Conservation (phyloP, 2,329 filamentous ascomycete species). For the Hymenoscyphus albidus region DNA sequence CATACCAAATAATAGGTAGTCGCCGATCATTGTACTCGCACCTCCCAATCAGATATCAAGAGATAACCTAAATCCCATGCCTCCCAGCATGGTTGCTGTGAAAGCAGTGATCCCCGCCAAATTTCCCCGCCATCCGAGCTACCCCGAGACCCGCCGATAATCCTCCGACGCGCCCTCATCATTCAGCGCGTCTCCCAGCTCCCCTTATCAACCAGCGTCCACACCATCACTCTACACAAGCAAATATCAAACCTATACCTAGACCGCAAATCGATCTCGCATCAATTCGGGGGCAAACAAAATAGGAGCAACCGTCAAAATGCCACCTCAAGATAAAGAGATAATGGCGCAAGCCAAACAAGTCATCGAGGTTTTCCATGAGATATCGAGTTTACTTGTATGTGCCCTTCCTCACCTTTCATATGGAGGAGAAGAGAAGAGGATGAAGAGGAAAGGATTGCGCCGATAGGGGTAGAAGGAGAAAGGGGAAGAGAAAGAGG, state of each 20-base stretch:
- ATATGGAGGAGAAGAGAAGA: not conserved
- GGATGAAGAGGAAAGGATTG: not conserved
- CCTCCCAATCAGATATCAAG: no score
- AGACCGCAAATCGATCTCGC: not conserved
- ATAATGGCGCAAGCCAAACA: constrained; percentile 72
- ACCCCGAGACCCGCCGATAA: not conserved
- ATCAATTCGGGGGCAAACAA: not conserved
- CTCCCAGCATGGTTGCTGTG: no score
- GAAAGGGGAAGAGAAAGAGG: not conserved
- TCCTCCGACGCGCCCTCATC: not conserved
- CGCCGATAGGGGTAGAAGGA: no score
- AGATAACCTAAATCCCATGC: no score
- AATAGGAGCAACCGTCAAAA: not conserved
- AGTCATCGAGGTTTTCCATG: constrained; percentile 76
- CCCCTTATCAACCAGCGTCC: not conserved
- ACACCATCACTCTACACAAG: no score
- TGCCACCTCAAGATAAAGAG: constrained; percentile 49
- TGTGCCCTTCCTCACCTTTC: constrained; percentile 26
- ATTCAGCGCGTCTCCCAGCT: not conserved
- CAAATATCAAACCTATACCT: no score
- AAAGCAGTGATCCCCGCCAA: no score
- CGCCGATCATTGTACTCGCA: no score
- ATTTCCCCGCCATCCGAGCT: not conserved
- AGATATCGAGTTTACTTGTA: constrained; percentile 87
- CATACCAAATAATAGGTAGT: no score